phyloP scores from a whole-genome alignment of 2,329 filamentous ascomycete species.

The Cytospora leucostoma region DNA sequence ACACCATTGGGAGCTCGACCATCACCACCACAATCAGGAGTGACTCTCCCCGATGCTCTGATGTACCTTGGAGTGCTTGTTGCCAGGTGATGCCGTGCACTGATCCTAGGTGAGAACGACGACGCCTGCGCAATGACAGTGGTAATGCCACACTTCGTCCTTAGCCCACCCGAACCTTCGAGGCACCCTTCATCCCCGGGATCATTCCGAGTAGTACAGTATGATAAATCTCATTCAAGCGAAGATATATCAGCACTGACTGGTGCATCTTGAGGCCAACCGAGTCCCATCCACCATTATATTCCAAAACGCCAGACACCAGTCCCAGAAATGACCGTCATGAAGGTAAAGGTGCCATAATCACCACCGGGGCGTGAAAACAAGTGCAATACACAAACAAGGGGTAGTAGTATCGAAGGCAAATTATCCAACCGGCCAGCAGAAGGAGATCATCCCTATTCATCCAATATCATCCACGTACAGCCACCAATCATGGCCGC shows the following conservation, averaged over 20 bases:
- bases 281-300: neutral
- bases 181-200: neutral
- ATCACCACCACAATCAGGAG: too few relatives aligned
- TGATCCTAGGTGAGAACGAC: too few relatives aligned
- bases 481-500: conserved; percentile 46
- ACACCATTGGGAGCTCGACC: too few relatives aligned
- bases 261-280: neutral
- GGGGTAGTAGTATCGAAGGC: neutral
- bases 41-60: too few relatives aligned
- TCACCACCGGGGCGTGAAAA: conserved; percentile 18
- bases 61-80: too few relatives aligned
- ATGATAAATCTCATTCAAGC: neutral
- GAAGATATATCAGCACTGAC: neutral
- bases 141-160: neutral
- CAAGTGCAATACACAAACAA: neutral
- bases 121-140: too few relatives aligned
- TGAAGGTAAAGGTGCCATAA: conserved; percentile 19
- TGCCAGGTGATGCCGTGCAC: too few relatives aligned
- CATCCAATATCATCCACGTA: conserved; percentile 51
- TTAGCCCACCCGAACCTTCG: too few relatives aligned
- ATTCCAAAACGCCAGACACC: conserved; percentile 9
- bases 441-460: neutral
- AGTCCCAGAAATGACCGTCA: conserved; percentile 2
- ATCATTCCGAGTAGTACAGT: neutral
- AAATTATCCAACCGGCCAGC: neutral